Evolutionary conservation across 441 rosid species (phyloP).

Genomic region (Viola pubescens): DNA sequence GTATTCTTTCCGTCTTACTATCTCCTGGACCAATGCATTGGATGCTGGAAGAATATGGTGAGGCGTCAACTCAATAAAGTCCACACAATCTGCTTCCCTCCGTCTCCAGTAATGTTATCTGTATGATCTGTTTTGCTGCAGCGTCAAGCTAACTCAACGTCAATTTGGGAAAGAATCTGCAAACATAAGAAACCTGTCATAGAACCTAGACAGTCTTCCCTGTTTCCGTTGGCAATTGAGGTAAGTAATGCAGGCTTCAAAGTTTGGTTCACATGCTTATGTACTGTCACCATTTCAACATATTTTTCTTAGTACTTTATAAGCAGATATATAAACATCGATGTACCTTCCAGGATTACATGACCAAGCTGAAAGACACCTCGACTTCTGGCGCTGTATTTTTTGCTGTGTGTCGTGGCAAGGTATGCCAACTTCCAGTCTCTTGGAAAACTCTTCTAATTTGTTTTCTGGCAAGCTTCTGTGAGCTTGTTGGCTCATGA

Average conservation of each 20-base stretch:
- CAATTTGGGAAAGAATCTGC: conserved; percentile 96
- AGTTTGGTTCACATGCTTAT: conserved; percentile 13
- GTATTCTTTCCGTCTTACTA: conserved; percentile 94
- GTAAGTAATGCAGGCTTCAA: conserved; percentile 26
- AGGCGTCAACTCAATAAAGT: conserved; percentile 18
- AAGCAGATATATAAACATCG: conserved; percentile 1
- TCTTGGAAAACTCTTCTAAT: conserved; percentile 13
- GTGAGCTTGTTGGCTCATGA: neutral
- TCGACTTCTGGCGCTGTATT: conserved; percentile 77
- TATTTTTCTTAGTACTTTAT: no score
- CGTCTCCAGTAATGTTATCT: neutral
- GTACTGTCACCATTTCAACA: no score
- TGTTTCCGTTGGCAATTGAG: conserved; percentile 72
- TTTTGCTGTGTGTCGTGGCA: conserved; percentile 98
- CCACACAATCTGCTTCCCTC: no score
- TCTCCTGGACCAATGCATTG: conserved; percentile 77
- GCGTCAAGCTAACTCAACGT: conserved; percentile 50
- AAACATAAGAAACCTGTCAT: conserved; percentile 84
- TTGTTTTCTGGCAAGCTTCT: conserved; percentile 5
- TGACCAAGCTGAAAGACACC: conserved; percentile 72
- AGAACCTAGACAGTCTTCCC: conserved; percentile 89
- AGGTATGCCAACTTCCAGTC: conserved; percentile 45
- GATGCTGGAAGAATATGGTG: conserved; percentile 82
- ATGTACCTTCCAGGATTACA: conserved; percentile 52
- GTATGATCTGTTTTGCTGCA: conserved; percentile 22